phyloP scores from a whole-genome alignment of 2,329 filamentous ascomycete genomes.

The Dactylonectria macrodidyma region DNA sequence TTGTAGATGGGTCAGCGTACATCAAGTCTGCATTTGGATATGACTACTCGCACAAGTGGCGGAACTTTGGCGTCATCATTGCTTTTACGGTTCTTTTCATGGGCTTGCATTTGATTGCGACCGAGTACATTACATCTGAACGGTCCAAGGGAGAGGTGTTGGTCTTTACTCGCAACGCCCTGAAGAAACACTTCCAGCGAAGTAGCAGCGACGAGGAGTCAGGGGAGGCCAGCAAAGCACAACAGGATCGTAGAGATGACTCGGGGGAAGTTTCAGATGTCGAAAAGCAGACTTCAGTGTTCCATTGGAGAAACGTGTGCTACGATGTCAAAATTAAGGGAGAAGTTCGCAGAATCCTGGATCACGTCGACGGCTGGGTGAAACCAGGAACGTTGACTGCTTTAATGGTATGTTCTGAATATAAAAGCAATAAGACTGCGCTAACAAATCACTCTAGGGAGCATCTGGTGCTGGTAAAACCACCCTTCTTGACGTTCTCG shows the following conservation, averaged over 20 bases:
- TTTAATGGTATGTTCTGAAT: slow-evolving; percentile 68
- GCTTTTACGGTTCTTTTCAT: slow-evolving; percentile 69
- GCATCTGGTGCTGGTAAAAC: slow-evolving; percentile 90
- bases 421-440: slow-evolving; percentile 79
- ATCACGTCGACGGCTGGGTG: slow-evolving; percentile 80
- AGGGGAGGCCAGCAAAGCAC: neutral
- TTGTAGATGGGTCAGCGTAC: slow-evolving; percentile 24
- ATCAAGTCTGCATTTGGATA: slow-evolving; percentile 24
- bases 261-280: slow-evolving; percentile 16
- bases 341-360: slow-evolving; percentile 70
- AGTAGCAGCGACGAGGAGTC: slow-evolving; percentile 79
- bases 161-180: slow-evolving; percentile 25
- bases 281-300: slow-evolving; percentile 57
- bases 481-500: slow-evolving; percentile 85
- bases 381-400: slow-evolving; percentile 80
- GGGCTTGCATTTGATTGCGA: slow-evolving; percentile 19
- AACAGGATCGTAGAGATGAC: neutral
- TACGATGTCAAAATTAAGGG: slow-evolving; percentile 70
- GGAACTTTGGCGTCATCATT: slow-evolving; percentile 74
- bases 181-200: slow-evolving; percentile 55
- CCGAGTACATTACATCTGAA: slow-evolving; percentile 23
- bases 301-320: slow-evolving; percentile 79
- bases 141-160: slow-evolving; percentile 30
- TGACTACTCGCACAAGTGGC: slow-evolving; percentile 60
- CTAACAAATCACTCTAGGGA: slow-evolving; percentile 37